Evolutionary conservation across 495 filamentous ascomycete species (phyloP), one percentile per base, ranked within the genome.

Genomic region (Talaromyces liani): DNA sequence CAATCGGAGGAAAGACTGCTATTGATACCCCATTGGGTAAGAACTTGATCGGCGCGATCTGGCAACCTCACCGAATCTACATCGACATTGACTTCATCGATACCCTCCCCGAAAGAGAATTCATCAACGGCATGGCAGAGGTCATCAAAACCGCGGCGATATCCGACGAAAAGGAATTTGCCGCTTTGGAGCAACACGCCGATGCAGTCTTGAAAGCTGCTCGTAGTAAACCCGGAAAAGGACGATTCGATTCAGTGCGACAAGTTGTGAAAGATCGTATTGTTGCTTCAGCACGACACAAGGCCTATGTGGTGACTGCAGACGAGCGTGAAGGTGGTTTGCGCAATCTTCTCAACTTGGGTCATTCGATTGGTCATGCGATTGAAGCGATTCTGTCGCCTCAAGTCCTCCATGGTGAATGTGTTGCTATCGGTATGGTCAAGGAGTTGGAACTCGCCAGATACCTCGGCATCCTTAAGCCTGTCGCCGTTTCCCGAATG

Each of bases 71-170:
- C 67, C 86, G 90, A 64, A 91, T 97, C 67, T 98, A 94, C 70
- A 93, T 98, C 65, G 94, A 98, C 76, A 82, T 97, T 54, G 85
- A 87, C 57, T 98, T 98, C 72, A 82, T 98, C 68, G 91, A 94
- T 71, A 96, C 91, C 7, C 81, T 98, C 29, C 93, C 93, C 4
- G 88, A 88, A 56, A 82, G 94, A 63, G 93, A 98, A 75, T 93
- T 98, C 74, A 92, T 98, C 74, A 98, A 98, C 75, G 94, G 94
- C 61, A 97, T 98, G 92, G 94, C 93, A 58, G 94, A 98, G 78
- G 93, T 98, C 62, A 86, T 98, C 71, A 98, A 98, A 85, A 98
- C 94, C 20, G 94, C 94, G 6, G 94, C 93, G 61, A 98, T 98
- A 65, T 98, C 93, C 83, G 84, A 96, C 68, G 90, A 93, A 72